These are phyloP conservation scores for Pichia nakasei DNA, from an alignment of 805 yeast genomes.

Conservation along the genomic window DNA sequence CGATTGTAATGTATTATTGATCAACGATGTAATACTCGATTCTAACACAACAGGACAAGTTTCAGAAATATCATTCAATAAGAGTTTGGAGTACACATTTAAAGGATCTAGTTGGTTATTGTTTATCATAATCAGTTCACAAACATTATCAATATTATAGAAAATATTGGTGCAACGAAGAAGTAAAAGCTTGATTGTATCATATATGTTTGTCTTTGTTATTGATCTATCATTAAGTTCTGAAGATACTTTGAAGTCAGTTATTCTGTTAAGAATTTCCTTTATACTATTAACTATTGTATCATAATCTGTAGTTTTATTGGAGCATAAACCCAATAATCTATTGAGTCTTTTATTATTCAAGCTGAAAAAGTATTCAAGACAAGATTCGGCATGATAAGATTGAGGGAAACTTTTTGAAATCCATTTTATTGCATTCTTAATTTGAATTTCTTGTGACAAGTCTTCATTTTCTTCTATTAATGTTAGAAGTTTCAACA, in stretches of 20 bases:
- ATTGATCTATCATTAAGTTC: constrained; percentile 16
- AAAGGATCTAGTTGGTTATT: constrained; percentile 26
- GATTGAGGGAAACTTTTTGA: constrained; percentile 45
- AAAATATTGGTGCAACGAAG: constrained; percentile 53
- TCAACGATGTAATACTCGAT: constrained; percentile 46
- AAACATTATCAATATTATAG: constrained; percentile 58
- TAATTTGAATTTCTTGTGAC: constrained; percentile 26
- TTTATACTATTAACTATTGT: constrained; percentile 53
- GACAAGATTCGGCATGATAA: constrained; percentile 37
- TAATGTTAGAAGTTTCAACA: constrained; percentile 40
- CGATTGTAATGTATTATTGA: constrained; percentile 15
- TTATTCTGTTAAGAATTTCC: constrained; percentile 50
- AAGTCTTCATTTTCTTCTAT: constrained; percentile 34
- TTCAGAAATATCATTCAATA: constrained; percentile 51
- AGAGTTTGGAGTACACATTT: constrained; percentile 35
- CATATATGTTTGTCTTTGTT: constrained; percentile 37
- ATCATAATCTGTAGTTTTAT: constrained; percentile 46
- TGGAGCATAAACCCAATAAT: constrained; percentile 44
- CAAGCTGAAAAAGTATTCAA: constrained; percentile 43
- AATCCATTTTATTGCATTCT: constrained; percentile 56
- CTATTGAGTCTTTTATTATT: constrained; percentile 53
- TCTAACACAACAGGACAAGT: constrained; percentile 57
- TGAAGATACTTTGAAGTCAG: constrained; percentile 36
- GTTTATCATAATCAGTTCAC: constrained; percentile 40
- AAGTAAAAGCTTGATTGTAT: constrained; percentile 47